Percentiles rank a stretch among this genome's conserved stretches.
Evolutionary conservation across 164 flowering plant species (phyloP).

Genomic region (Dillenia turbinata): DNA sequence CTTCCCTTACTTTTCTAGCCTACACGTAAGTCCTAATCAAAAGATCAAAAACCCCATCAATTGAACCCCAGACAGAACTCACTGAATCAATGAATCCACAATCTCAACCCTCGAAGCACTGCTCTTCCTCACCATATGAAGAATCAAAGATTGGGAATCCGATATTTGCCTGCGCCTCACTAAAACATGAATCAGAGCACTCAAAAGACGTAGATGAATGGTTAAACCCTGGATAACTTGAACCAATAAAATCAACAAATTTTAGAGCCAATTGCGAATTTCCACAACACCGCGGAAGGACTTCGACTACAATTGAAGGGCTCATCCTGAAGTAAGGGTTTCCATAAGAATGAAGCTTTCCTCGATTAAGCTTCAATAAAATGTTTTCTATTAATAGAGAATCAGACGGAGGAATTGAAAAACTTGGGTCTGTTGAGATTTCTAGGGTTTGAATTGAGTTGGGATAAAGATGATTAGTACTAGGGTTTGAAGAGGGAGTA

Average conservation of each 20-base stretch:
- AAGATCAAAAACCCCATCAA: slow-evolving; percentile 58
- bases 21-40: slow-evolving; percentile 83
- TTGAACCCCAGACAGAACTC: too few relatives aligned
- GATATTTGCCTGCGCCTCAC: slow-evolving; percentile 48
- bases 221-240: slow-evolving; percentile 25
- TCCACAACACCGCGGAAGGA: slow-evolving; percentile 43
- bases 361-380: slow-evolving; percentile 32
- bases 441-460: slow-evolving; percentile 11
- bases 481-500: slow-evolving; percentile 10
- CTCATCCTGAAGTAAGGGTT: slow-evolving; percentile 19
- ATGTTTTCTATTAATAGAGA: slow-evolving; percentile 44
- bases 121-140: slow-evolving; percentile 75
- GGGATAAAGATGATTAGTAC: background rate
- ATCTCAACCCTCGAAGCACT: too few relatives aligned
- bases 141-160: slow-evolving; percentile 75
- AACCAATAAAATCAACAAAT: slow-evolving; percentile 17
- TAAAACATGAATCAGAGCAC: slow-evolving; percentile 60
- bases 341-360: slow-evolving; percentile 22
- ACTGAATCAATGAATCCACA: too few relatives aligned
- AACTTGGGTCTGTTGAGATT: background rate
- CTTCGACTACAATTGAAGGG: slow-evolving; percentile 40
- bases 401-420: slow-evolving; percentile 20
- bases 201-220: slow-evolving; percentile 38
- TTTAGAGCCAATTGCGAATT: slow-evolving; percentile 40
- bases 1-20: slow-evolving; percentile 44